A percentile compares a stretch with the other conserved stretches of the same genome.
Conservation (phyloP, 208 protist genomes). For the Leishmania amazonensis region DNA sequence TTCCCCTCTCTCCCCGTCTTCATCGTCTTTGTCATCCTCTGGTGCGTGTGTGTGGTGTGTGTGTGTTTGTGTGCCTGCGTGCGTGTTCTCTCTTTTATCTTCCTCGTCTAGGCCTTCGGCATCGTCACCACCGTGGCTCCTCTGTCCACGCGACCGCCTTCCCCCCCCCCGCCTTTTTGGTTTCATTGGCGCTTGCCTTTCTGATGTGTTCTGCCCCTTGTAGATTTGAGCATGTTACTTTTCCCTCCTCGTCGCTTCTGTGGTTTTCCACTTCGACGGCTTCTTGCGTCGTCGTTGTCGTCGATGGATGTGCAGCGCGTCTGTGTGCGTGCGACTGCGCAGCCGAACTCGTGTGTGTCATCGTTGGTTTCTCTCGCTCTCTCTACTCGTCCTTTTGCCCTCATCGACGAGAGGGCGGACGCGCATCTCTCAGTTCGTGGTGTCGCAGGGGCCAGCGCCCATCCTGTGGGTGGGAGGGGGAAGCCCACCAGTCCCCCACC, state of each 20-base stretch:
- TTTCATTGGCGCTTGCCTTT: background rate
- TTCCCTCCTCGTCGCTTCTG: too few species aligned
- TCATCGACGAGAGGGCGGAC: background rate
- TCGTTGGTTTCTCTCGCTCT: background rate
- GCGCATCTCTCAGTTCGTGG: background rate
- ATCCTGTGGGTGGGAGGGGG: background rate
- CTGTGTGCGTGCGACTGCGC: background rate
- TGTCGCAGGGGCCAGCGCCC: too few species aligned
- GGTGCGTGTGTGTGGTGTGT: background rate
- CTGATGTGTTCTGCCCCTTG: background rate
- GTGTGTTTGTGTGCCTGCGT: too few species aligned
- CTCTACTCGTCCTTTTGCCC: background rate
- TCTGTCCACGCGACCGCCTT: too few species aligned
- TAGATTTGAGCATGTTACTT: background rate
- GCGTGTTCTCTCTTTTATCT: background rate
- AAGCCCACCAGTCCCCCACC: background rate
- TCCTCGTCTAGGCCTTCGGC: background rate
- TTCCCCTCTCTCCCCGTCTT: too few species aligned
- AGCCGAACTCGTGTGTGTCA: background rate
- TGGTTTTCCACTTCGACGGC: too few species aligned
- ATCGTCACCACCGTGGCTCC: background rate
- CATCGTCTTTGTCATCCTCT: background rate
- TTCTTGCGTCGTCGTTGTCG: background rate
- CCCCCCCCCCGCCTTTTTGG: background rate
- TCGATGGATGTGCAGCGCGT: background rate